These are phyloP conservation scores for Globisporangium paroecandrum DNA, from an alignment of 352 stramenopile genomes.

Conservation along the genomic window DNA sequence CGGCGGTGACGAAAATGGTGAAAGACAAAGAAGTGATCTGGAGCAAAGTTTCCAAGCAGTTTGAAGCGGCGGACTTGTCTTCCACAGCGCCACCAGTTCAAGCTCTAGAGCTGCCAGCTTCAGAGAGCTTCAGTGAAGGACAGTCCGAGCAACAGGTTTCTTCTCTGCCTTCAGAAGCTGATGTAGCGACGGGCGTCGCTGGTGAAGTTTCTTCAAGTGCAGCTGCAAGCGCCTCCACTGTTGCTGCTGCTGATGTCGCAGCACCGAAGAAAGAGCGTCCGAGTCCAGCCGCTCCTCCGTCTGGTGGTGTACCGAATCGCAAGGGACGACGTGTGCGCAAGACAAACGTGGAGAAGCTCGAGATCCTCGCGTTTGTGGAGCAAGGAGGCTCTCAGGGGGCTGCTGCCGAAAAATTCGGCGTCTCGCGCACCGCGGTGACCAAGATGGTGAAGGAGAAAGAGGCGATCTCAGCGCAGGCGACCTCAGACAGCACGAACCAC, in stretches of 20 bases:
- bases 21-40: constrained; percentile 48
- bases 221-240: neutral
- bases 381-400: constrained; percentile 71
- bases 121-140: neutral
- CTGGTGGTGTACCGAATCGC: neutral
- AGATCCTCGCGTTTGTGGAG: constrained; percentile 79
- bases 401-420: constrained; percentile 74
- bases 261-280: constrained; percentile 5
- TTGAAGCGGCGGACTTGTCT: neutral
- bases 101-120: neutral
- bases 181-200: neutral
- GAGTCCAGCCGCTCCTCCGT: neutral
- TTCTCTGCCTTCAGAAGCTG: neutral
- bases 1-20: constrained; percentile 57
- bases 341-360: constrained; percentile 80
- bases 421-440: constrained; percentile 77
- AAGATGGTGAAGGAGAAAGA: constrained; percentile 86
- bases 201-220: neutral
- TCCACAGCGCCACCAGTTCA: neutral
- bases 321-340: constrained; percentile 75
- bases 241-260: neutral
- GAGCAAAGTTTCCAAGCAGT: constrained; percentile 6
- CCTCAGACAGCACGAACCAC: constrained; percentile 63
- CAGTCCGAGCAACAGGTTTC: neutral
- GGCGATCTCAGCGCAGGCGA: constrained; percentile 66